Conservation (phyloP, 2,329 filamentous ascomycete genomes). For the Hypocrella siamensis region DNA sequence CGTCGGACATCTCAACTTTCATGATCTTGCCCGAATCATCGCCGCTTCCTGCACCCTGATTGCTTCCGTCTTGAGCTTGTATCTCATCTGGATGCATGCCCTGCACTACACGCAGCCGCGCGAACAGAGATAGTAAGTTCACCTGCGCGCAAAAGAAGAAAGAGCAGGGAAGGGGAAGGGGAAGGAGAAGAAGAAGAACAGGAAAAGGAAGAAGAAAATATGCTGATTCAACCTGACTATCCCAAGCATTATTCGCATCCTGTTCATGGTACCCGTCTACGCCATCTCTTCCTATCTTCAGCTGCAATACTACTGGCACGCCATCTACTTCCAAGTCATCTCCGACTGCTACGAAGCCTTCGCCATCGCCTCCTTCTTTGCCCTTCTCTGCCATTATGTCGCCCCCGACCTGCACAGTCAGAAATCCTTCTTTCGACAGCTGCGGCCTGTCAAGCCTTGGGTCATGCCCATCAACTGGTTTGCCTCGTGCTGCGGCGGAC, state of each 20-base stretch:
- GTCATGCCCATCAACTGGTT: conserved; percentile 58
- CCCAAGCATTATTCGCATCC: conserved; percentile 77
- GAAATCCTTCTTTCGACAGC: conserved; percentile 62
- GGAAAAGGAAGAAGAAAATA: too few relatives aligned
- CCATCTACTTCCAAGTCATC: conserved; percentile 67
- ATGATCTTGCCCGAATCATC: conserved; percentile 36
- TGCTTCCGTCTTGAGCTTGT: conserved; percentile 36
- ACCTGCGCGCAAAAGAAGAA: too few relatives aligned
- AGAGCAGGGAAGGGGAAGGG: too few relatives aligned
- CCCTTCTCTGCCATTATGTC: conserved; percentile 66
- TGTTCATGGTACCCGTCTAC: conserved; percentile 80
- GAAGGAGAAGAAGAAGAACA: too few relatives aligned
- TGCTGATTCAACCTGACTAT: too few relatives aligned
- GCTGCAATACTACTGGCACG: conserved; percentile 58
- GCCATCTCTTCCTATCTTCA: conserved; percentile 58
- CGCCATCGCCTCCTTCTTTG: conserved; percentile 76
- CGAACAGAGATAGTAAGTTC: conserved; percentile 42
- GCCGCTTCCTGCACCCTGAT: conserved; percentile 31
- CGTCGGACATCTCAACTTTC: conserved; percentile 34
- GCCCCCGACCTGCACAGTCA: conserved; percentile 64
- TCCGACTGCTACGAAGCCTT: conserved; percentile 83
- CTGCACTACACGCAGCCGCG: conserved; percentile 42
- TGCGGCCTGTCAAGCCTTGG: conserved; percentile 55
- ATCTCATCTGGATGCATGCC: conserved; percentile 43
- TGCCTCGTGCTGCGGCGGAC: conserved; percentile 52